Conservation (phyloP, 768 basidiomycete species). For the Collybia sp. region DNA sequence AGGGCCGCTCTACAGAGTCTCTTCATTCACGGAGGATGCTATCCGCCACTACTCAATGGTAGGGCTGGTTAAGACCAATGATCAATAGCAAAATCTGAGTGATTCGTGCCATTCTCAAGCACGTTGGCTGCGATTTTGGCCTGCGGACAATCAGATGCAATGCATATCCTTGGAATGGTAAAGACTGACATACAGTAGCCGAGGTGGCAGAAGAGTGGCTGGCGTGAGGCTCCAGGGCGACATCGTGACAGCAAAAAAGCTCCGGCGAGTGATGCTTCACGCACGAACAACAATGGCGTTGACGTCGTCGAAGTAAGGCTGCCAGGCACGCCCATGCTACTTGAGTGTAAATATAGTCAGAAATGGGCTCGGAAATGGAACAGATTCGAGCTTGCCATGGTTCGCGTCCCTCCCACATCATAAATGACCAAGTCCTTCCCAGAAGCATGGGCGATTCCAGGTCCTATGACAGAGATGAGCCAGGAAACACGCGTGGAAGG, state of each 20-base stretch:
- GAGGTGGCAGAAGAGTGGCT: no score
- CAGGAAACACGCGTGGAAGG: slow-evolving; percentile 28
- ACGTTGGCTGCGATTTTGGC: no score
- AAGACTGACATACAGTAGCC: no score
- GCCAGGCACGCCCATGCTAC: slow-evolving; percentile 49
- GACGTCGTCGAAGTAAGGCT: slow-evolving; percentile 68
- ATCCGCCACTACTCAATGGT: no score
- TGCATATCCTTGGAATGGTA: no score
- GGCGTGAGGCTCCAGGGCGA: slow-evolving; percentile 44
- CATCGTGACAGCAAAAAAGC: slow-evolving; percentile 52
- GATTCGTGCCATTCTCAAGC: no score
- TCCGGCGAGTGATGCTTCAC: slow-evolving; percentile 38
- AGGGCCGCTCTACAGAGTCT: no score
- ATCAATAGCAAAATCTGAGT: no score
- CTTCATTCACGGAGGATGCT: no score
- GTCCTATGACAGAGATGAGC: slow-evolving; percentile 19
- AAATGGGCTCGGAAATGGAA: slow-evolving; percentile 5
- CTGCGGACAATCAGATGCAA: no score
- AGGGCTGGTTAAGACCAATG: no score
- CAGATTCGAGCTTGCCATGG: no score
- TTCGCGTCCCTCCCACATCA: slow-evolving; percentile 42
- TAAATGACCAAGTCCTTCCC: slow-evolving; percentile 63
- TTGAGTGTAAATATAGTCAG: neutral
- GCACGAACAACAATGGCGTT: slow-evolving; percentile 43
- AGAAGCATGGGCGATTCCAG: slow-evolving; percentile 18